A percentile compares a stretch with the other conserved stretches of the same genome.
phyloP scores from a whole-genome alignment of 352 stramenopile genomes.

The Phytophthora multivora region DNA sequence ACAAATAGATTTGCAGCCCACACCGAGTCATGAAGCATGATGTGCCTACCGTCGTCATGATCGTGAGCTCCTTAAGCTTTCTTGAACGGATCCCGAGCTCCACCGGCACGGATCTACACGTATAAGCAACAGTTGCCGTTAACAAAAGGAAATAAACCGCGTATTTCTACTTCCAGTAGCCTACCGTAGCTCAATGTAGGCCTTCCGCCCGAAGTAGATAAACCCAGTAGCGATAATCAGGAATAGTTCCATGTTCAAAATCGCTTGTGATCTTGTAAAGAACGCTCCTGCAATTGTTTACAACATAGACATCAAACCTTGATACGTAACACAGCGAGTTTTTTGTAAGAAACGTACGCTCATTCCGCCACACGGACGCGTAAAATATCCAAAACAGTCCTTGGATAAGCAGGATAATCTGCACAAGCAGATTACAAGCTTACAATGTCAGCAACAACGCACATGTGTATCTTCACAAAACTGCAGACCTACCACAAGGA shows the following conservation, averaged over 20 bases:
- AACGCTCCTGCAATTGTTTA: constrained; percentile 57
- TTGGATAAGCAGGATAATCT: constrained; percentile 70
- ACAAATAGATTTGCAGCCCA: constrained; percentile 69
- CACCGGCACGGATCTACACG: constrained; percentile 73
- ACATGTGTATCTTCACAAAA: not conserved
- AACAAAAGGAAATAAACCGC: not conserved
- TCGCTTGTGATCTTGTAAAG: constrained; percentile 77
- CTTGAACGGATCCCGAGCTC: constrained; percentile 81
- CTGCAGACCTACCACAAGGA: constrained; percentile 52
- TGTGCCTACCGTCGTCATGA: constrained; percentile 84
- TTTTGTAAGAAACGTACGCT: constrained; percentile 49
- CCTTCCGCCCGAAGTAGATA: constrained; percentile 78
- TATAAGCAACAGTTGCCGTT: not conserved
- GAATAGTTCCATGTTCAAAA: constrained; percentile 86
- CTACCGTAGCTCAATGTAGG: constrained; percentile 80
- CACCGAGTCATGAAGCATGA: constrained; percentile 85
- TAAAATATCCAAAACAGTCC: constrained; percentile 82
- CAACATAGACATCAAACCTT: not conserved
- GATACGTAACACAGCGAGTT: not conserved
- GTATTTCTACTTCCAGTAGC: not conserved
- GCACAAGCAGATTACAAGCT: not conserved
- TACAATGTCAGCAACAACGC: constrained; percentile 1
- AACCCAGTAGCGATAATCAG: constrained; percentile 75
- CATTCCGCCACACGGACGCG: constrained; percentile 67
- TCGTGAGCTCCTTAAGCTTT: constrained; percentile 82